phyloP scores from a whole-genome alignment of 164 flowering plant species.

The Vitis vinifera region ASM3070453v1 NC_081809.1:11466501-11467000 shows the following conservation, averaged over 20 bases:
- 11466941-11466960: constrained; percentile 92
- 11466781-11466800: background rate
- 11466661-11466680: constrained; percentile 64
- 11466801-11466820: background rate
- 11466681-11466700: constrained; percentile 93
- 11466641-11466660: constrained; percentile 35
- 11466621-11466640: background rate
- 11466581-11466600: no score
- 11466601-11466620: background rate
- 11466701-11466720: constrained; percentile 87
- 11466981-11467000: constrained; percentile 92
- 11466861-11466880: background rate
- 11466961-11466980: constrained; percentile 99
- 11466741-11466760: constrained; percentile 90
- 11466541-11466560: constrained; percentile 18
- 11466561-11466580: background rate
- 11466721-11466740: constrained; percentile 95
- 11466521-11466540: background rate
- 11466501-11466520: background rate
- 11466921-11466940: constrained; percentile 95
- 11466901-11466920: constrained; percentile 98
- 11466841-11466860: no score
- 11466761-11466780: background rate
- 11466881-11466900: constrained; percentile 32
- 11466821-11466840: background rate